Conservation (phyloP, 2,329 filamentous ascomycete species). For the Ophiosphaerella herpotricha region DNA sequence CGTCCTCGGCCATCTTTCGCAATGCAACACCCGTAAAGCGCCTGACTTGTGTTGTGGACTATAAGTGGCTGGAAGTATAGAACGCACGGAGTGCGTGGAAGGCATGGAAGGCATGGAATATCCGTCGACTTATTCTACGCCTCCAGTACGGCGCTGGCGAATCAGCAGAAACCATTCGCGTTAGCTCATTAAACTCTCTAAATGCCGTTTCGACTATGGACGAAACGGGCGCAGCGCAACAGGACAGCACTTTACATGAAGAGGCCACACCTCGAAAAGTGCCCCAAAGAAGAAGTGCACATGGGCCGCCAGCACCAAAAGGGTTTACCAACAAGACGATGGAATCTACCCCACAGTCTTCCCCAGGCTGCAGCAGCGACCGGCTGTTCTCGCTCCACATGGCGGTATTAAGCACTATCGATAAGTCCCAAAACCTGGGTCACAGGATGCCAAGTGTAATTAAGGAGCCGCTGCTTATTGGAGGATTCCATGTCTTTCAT, state of each 20-base stretch:
- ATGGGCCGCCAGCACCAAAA: slow-evolving; percentile 5
- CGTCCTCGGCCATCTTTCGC: too few species aligned
- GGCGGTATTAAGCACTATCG: slow-evolving; percentile 33
- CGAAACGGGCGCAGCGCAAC: neutral
- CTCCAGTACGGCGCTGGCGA: too few species aligned
- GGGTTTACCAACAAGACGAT: slow-evolving; percentile 2
- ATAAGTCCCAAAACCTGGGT: slow-evolving; percentile 21
- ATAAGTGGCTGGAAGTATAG: too few species aligned
- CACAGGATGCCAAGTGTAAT: slow-evolving; percentile 24
- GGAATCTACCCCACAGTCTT: slow-evolving; percentile 17
- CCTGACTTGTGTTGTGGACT: too few species aligned
- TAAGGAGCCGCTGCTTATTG: slow-evolving; percentile 15
- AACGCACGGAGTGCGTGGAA: too few species aligned
- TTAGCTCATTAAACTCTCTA: neutral
- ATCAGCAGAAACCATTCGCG: too few species aligned
- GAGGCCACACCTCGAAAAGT: neutral
- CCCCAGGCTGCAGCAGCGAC: slow-evolving; percentile 7
- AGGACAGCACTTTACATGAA: slow-evolving; percentile 1
- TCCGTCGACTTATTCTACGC: too few species aligned
- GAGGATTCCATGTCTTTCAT: slow-evolving; percentile 18
- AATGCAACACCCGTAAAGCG: too few species aligned
- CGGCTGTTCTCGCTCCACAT: slow-evolving; percentile 27
- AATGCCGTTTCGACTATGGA: neutral
- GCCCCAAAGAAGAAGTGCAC: neutral
- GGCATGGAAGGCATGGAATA: too few species aligned